A percentile compares a stretch with the other conserved stretches of the same genome.
These are phyloP conservation scores for Gossypium thurberi DNA, from an alignment of 345 rosid genomes.

Conservation along the genomic window DNA sequence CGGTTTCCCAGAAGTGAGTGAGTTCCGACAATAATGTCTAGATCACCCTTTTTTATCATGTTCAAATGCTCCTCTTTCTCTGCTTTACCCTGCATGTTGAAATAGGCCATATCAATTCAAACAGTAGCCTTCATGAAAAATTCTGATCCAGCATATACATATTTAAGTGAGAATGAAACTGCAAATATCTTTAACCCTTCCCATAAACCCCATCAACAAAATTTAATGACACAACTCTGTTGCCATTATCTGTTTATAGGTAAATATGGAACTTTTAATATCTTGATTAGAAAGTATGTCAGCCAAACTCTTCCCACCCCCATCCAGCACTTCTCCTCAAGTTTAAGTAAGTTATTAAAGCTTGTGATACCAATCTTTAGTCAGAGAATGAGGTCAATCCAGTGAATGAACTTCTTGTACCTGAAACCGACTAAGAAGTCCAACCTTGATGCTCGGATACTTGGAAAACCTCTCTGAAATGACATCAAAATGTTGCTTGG, in stretches of 20 bases:
- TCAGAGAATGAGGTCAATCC: constrained; percentile 10
- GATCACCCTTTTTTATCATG: constrained; percentile 72
- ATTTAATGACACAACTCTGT: not conserved
- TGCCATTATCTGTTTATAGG: not conserved
- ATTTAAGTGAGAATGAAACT: constrained; percentile 1
- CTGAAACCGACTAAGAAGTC: constrained; percentile 94
- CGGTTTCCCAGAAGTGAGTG: constrained; percentile 96
- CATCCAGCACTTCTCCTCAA: not conserved
- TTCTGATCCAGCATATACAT: not conserved
- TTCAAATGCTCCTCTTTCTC: constrained; percentile 63
- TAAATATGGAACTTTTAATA: not conserved
- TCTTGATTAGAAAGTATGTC: not conserved
- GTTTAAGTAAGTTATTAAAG: not conserved
- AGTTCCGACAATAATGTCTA: constrained; percentile 85
- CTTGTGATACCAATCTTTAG: constrained; percentile 2
- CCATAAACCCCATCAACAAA: not conserved
- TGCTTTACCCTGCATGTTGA: constrained; percentile 59
- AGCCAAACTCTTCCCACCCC: not conserved
- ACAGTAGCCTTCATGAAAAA: not conserved
- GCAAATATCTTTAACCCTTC: constrained; percentile 4
- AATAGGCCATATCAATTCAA: constrained; percentile 22
- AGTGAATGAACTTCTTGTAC: constrained; percentile 28
- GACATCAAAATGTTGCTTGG: constrained; percentile 91
- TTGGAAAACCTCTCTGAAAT: constrained; percentile 67
- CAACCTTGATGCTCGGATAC: constrained; percentile 59